Percentiles rank a stretch among this genome's conserved stretches.
Evolutionary conservation across 1,284 basidiomycete genomes (phyloP).

Genomic region (Thecaphora frezii): DNA sequence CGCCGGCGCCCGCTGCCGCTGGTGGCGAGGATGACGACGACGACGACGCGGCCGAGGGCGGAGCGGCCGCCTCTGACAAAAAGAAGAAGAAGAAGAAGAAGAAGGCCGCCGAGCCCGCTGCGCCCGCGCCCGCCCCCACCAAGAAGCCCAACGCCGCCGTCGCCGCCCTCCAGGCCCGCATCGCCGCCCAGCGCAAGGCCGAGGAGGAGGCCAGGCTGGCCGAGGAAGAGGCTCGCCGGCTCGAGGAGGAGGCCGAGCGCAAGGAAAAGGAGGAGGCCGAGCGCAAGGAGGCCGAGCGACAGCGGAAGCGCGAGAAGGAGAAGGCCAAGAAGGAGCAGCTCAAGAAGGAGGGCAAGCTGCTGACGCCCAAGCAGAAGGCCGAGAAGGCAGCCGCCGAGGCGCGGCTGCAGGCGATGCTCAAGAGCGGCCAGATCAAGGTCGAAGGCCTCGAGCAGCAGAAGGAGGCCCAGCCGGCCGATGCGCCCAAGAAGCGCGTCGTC

Average conservation of each 20-base stretch:
- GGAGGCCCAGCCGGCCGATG: constrained; percentile 39
- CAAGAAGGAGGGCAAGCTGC: constrained; percentile 57
- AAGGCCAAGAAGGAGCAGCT: constrained; percentile 56
- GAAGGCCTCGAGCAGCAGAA: constrained; percentile 71
- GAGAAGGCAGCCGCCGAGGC: constrained; percentile 88
- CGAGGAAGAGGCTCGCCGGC: constrained; percentile 46
- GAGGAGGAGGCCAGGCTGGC: constrained; percentile 52
- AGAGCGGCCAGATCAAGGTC: constrained; percentile 79
- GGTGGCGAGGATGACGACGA: constrained; percentile 30
- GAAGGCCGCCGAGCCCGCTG: constrained; percentile 24
- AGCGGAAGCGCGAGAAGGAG: constrained; percentile 56
- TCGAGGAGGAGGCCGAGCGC: constrained; percentile 55
- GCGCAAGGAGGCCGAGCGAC: constrained; percentile 53
- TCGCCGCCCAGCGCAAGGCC: constrained; percentile 57
- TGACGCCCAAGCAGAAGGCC: constrained; percentile 79
- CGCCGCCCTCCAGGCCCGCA: constrained; percentile 53
- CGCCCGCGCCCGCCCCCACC: constrained; percentile 30
- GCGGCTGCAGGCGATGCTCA: constrained; percentile 84
- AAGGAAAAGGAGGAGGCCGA: constrained; percentile 54
- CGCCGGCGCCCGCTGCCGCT: constrained; percentile 4
- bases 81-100: constrained; percentile 56
- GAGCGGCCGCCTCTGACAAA: constrained; percentile 32
- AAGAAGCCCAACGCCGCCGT: constrained; percentile 53
- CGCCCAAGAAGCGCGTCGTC: constrained; percentile 66
- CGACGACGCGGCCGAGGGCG: constrained; percentile 17